Base-by-base conservation (phyloP, 1,284 basidiomycete genomes). In the Apiotrichum brassicae region DNA sequence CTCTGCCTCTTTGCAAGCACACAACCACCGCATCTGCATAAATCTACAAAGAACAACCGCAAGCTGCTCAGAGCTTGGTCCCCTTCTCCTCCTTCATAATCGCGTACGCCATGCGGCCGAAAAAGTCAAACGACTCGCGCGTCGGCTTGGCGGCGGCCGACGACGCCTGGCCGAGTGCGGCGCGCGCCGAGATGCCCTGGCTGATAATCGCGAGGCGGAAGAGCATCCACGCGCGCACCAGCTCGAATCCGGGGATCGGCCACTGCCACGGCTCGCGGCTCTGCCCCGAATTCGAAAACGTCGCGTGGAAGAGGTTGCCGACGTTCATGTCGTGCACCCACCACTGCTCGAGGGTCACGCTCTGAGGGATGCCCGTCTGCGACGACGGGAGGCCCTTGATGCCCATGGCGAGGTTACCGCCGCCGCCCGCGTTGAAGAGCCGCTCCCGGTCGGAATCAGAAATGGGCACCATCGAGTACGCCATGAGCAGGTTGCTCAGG, bases 161-260 rank as follows among this genome's bases (percentile, higher is more conserved):
- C 62, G 84, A 89, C 0, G 91, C 91, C 72, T 94, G 90, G 8
- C 87, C 81, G 40, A 83, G 78, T 0, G 87, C 87, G 45, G 81
- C 81, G n/a, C 93, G 81, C 6, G 93, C 93, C 3, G 92, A 87
- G 54, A 97, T 94, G 3, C 93, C 93, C 73, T 97, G 92, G 1
- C 82, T 76, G 60, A 97, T 97, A 53, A 97, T 81, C 0, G 89
- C 81, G 33, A 88, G 73, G 85, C 65, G 57, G 57, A 67, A 91
- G 56, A 43, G 41, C 19, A 62, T 65, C 56, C 57, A 64, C 6
- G 58, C 57, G 28, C 60, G 46, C 2, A 65, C 70, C 60, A 48
- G 70, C 63, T 53, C 60, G 58, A 72, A 63, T 13, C 59, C 56
- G 22, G 53, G 52, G 20, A 70, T 69, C 5, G 70, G 70, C 70